phyloP scores from a whole-genome alignment of 2,329 filamentous ascomycete genomes.

The Aureobasidium uvarum region DNA sequence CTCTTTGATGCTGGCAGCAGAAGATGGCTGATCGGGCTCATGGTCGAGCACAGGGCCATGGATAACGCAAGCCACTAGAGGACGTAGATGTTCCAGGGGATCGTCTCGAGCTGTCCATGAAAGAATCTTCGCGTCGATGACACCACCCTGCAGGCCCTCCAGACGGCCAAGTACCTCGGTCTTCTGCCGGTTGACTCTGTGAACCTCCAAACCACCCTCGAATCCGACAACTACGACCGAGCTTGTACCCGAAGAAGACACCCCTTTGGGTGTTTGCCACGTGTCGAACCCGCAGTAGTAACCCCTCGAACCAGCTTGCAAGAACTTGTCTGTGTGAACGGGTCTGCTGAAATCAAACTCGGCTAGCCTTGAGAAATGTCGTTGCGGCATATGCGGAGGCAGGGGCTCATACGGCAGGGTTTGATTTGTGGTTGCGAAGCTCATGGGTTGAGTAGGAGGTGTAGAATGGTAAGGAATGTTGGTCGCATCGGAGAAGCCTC shows the following conservation, averaged over 20 bases:
- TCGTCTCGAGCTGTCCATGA: conserved; percentile 62
- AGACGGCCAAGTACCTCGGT: conserved; percentile 68
- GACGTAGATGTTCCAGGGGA: conserved; percentile 56
- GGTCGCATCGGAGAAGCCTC: conserved; percentile 9
- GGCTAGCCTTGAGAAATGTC: conserved; percentile 38
- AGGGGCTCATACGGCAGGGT: conserved; percentile 35
- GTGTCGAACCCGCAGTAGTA: conserved; percentile 82
- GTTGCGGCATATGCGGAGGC: conserved; percentile 40
- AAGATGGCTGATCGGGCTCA: conserved; percentile 39
- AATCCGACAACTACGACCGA: conserved; percentile 71
- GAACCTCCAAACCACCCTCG: conserved; percentile 75
- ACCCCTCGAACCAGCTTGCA: conserved; percentile 53
- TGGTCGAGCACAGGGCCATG: conserved; percentile 67
- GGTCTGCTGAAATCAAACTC: conserved; percentile 34
- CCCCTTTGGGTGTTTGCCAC: conserved; percentile 49
- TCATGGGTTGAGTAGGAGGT: conserved; percentile 6
- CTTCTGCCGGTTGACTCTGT: conserved; percentile 68
- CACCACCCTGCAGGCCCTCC: conserved; percentile 73
- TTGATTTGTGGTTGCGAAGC: conserved; percentile 27
- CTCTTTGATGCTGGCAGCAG: conserved; percentile 48
- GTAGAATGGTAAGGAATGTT: neutral
- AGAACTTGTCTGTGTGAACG: conserved; percentile 31
- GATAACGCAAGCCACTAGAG: conserved; percentile 74
- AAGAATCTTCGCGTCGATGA: conserved; percentile 78
- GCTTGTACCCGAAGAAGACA: conserved; percentile 42